A percentile compares a stretch with the other conserved stretches of the same genome.
phyloP scores from a whole-genome alignment of 306 rosid species.

The Argentina anserina region DNA sequence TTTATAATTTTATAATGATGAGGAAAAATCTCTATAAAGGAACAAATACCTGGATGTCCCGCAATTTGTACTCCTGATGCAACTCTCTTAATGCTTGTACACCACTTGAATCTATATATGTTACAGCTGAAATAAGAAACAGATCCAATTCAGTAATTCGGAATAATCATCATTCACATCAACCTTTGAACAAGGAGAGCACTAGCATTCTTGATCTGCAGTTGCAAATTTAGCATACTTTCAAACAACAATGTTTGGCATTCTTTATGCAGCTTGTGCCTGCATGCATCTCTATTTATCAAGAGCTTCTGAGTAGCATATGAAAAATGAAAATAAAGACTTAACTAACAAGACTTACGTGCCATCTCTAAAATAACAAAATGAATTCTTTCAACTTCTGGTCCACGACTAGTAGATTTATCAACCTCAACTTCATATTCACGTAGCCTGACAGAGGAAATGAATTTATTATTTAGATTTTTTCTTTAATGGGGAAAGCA shows the following conservation, averaged over 20 bases:
- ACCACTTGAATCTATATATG: constrained; percentile 91
- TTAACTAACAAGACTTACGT: constrained; percentile 59
- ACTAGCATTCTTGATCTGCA: neutral
- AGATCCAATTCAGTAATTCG: constrained; percentile 1
- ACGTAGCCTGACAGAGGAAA: constrained; percentile 63
- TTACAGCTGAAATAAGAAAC: constrained; percentile 69
- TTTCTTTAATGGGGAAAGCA: constrained; percentile 14
- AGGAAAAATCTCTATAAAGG: neutral
- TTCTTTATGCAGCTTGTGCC: neutral
- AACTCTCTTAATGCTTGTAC: constrained; percentile 90
- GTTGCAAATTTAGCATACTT: constrained; percentile 2
- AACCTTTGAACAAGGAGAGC: constrained; percentile 1
- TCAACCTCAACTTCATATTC: constrained; percentile 82
- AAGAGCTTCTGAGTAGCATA: neutral
- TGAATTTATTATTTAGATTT: constrained; percentile 15
- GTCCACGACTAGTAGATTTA: constrained; percentile 65
- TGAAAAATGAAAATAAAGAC: neutral
- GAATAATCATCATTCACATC: neutral
- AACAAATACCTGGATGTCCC: constrained; percentile 66
- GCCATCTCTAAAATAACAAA: constrained; percentile 92
- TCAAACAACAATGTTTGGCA: neutral
- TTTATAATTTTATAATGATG: neutral
- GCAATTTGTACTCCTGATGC: constrained; percentile 80
- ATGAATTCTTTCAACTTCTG: constrained; percentile 86
- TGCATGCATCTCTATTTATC: neutral